phyloP scores from a whole-genome alignment of 768 basidiomycete genomes.

The Cubamyces lactineus region DNA sequence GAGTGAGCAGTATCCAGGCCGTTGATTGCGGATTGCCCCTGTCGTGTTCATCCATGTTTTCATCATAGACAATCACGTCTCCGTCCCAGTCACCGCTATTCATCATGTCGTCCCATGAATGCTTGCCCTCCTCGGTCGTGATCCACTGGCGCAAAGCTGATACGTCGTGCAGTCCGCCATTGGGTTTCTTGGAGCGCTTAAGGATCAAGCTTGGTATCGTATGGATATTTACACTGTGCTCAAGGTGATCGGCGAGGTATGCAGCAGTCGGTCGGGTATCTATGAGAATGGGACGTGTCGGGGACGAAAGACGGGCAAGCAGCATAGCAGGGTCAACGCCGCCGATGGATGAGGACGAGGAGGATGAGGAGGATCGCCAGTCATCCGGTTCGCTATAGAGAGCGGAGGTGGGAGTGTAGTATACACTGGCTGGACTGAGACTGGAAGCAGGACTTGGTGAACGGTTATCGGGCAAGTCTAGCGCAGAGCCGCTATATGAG shows the following conservation, averaged over 20 bases:
- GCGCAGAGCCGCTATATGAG: conserved; percentile 31
- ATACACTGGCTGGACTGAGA: conserved; percentile 43
- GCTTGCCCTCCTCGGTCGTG: conserved; percentile 75
- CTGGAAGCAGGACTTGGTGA: conserved; percentile 52
- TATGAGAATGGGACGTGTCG: conserved; percentile 71
- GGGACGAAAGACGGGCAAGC: conserved; percentile 47
- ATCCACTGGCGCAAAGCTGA: conserved; percentile 79
- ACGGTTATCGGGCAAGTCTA: conserved; percentile 37
- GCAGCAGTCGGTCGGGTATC: conserved; percentile 77
- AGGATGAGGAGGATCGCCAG: conserved; percentile 27
- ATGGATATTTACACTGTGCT: conserved; percentile 78
- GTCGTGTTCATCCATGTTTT: conserved; percentile 74
- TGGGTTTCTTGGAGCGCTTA: conserved; percentile 78
- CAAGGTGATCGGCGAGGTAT: conserved; percentile 66
- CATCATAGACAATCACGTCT: conserved; percentile 74
- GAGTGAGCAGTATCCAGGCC: conserved; percentile 71
- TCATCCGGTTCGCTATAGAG: conserved; percentile 34
- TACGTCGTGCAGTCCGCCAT: conserved; percentile 64
- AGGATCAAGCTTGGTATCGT: conserved; percentile 86
- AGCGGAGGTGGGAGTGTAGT: conserved; percentile 57
- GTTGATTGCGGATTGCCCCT: conserved; percentile 55
- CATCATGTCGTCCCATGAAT: conserved; percentile 69
- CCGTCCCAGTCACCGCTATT: conserved; percentile 68
- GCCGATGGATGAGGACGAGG: conserved; percentile 30
- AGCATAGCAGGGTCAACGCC: conserved; percentile 53